A percentile compares a stretch with the other conserved stretches of the same genome.
Conservation (phyloP, 2,329 filamentous ascomycete species). For the Aspergillus tanneri region DNA sequence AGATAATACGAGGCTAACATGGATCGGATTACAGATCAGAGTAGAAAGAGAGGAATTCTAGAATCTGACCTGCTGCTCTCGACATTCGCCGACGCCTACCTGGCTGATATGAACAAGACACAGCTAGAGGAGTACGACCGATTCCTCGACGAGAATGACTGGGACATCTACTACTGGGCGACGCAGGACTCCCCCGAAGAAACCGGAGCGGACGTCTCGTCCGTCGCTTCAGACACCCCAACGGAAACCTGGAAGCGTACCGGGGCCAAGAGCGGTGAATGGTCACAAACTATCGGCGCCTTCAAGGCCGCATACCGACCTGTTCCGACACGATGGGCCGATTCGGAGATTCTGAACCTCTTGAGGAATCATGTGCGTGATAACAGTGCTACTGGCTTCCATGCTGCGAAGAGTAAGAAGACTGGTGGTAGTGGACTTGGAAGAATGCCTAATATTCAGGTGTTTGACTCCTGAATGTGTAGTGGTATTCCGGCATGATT, state of each 20-base stretch:
- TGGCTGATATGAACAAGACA: conserved; percentile 67
- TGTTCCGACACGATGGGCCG: conserved; percentile 80
- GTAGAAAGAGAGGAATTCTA: conserved; percentile 90
- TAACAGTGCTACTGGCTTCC: conserved; percentile 56
- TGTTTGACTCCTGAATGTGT: conserved; percentile 36
- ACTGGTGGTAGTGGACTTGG: conserved; percentile 43
- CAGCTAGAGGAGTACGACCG: conserved; percentile 83
- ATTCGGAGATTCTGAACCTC: conserved; percentile 74
- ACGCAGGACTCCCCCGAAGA: conserved; percentile 68
- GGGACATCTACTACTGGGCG: conserved; percentile 99
- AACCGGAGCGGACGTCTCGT: too few species aligned
- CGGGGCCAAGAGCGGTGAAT: conserved; percentile 69
- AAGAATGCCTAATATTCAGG: conserved; percentile 50
- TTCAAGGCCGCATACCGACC: conserved; percentile 93
- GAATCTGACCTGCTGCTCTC: conserved; percentile 95
- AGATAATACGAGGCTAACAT: background rate
- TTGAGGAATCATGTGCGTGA: conserved; percentile 77
- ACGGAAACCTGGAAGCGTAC: conserved; percentile 53
- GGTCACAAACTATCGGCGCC: conserved; percentile 92
- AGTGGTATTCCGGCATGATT: too few species aligned
- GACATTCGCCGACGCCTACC: conserved; percentile 82
- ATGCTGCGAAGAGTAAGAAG: conserved; percentile 40
- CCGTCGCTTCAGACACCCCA: conserved; percentile 31
- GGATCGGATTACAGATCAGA: conserved; percentile 68
- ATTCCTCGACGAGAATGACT: conserved; percentile 98